A percentile compares a stretch with the other conserved stretches of the same genome.
Evolutionary conservation across 1,284 basidiomycete species (phyloP).

Genomic region (Sanghuangporus weigelae): DNA sequence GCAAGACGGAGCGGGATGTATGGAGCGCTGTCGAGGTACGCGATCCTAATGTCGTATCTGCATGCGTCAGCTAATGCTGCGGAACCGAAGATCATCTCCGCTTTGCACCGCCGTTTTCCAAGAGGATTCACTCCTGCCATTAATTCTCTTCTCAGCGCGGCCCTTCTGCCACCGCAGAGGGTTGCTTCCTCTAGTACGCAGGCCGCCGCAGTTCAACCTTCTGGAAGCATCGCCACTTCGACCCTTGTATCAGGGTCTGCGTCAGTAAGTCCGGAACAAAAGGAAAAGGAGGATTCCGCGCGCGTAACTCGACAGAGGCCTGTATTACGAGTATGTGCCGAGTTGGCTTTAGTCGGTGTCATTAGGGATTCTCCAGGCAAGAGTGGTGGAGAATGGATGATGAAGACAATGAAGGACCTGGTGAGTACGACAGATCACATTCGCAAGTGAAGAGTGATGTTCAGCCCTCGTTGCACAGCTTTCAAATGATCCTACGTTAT

Average conservation of each 20-base stretch:
- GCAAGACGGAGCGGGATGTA: conserved; percentile 86
- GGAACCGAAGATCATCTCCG: conserved; percentile 69
- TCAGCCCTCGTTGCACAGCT: conserved; percentile 44
- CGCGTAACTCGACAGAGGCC: conserved; percentile 82
- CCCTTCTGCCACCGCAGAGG: conserved; percentile 63
- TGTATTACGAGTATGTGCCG: conserved; percentile 81
- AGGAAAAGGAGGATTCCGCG: conserved; percentile 88
- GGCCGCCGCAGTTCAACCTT: not conserved
- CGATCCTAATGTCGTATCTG: conserved; percentile 11
- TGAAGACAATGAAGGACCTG: conserved; percentile 77
- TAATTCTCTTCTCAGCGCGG: conserved; percentile 55
- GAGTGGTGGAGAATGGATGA: conserved; percentile 83
- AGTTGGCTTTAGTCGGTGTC: conserved; percentile 84
- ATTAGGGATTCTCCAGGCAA: conserved; percentile 60
- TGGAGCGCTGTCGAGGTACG: conserved; percentile 89
- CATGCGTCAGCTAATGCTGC: conserved; percentile 9
- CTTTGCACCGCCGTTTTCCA: conserved; percentile 86
- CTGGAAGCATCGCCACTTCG: conserved; percentile 1
- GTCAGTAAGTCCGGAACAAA: conserved; percentile 69
- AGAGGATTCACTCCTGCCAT: conserved; percentile 74
- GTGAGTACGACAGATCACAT: conserved; percentile 41
- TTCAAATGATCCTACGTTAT: conserved; percentile 80
- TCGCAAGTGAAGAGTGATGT: not conserved
- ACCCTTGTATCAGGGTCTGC: conserved; percentile 36
- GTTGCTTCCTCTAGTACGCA: conserved; percentile 23